These are phyloP conservation scores for Lactarius pseudohatsudake DNA, from an alignment of 768 basidiomycete genomes.

Conservation along the genomic window DNA sequence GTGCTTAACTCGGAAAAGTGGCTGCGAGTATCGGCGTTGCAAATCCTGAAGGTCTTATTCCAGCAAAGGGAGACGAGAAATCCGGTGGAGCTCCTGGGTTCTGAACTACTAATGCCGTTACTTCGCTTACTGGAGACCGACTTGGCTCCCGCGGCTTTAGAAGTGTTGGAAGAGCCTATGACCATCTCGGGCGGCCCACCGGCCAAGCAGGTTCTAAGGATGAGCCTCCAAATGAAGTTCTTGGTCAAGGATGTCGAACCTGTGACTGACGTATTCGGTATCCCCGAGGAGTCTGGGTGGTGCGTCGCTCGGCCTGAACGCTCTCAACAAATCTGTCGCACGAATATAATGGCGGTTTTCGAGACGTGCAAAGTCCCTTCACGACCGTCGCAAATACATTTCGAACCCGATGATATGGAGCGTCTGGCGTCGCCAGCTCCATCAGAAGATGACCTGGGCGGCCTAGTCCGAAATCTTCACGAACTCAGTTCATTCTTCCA, in stretches of 20 bases:
- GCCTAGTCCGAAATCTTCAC: constrained; percentile 74
- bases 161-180: constrained; percentile 91
- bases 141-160: constrained; percentile 79
- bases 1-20: constrained; percentile 81
- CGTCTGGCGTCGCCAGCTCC: constrained; percentile 29
- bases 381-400: constrained; percentile 70
- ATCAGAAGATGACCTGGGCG: constrained; percentile 66
- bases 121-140: constrained; percentile 87
- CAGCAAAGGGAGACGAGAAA: constrained; percentile 79
- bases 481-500: constrained; percentile 76
- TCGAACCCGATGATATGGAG: constrained; percentile 61
- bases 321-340: constrained; percentile 60
- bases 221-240: constrained; percentile 76
- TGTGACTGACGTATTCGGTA: constrained; percentile 73
- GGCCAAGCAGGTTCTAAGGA: constrained; percentile 84
- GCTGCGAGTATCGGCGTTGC: constrained; percentile 80
- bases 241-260: constrained; percentile 49
- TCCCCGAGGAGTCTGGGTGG: constrained; percentile 85
- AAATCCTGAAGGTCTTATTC: constrained; percentile 85
- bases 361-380: constrained; percentile 75
- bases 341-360: constrained; percentile 82
- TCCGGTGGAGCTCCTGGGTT: constrained; percentile 71
- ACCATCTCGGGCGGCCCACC: constrained; percentile 72
- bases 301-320: constrained; percentile 69
- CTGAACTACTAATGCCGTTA: constrained; percentile 89